Base-by-base conservation (phyloP, 345 rosid genomes). In the Streptanthus diversifolius region DNA sequence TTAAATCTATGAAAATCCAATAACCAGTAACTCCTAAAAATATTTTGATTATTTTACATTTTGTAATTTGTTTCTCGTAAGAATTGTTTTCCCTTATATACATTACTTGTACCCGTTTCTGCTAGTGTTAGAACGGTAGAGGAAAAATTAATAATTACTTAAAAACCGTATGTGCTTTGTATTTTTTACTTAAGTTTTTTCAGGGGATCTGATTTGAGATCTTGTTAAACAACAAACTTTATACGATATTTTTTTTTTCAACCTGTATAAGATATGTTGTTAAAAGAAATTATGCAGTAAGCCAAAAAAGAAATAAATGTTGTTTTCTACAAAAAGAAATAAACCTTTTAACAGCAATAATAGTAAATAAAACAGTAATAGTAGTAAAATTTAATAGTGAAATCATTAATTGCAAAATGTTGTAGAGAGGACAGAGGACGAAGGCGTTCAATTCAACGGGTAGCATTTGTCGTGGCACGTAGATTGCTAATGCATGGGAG, bases 381-480 rank as follows among this genome's bases (percentile, higher is more conserved):
- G 13, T 43, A 55, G 3, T 52, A 55, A 55, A 15, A 19, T 21
- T 32, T 48, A 33, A 45, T 43, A 66, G 66, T 59, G 25, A 77
- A 36, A 55, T 48, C 73, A 74, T 74, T 74, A 30, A 67, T 29
- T 58, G 39, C 62, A 74, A 65, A 71, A 57, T 59, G 49, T 66
- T 71, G 63, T 72, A 56, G 43, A 36, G 48, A 40, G 62, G 65
- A 44, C 61, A 70, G 53, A 19, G n/a, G 27, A 41, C 35, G 32
- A 41, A 35, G 63, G 54, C 64, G 75, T 43, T 56, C 5, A 45
- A 72, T 79, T 77, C 82, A 87, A 83, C 78, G 81, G 74, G 77
- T 75, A 83, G 87, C 70, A 79, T 77, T 83, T 77, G 80, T 77
- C 80, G 89, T 87, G 82, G 68, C 80, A 68, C 76, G 17, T 68